Percentiles rank a stretch among this genome's conserved stretches.
phyloP scores from a whole-genome alignment of 768 basidiomycete species.

The Cyclocybe aegerita region DNA sequence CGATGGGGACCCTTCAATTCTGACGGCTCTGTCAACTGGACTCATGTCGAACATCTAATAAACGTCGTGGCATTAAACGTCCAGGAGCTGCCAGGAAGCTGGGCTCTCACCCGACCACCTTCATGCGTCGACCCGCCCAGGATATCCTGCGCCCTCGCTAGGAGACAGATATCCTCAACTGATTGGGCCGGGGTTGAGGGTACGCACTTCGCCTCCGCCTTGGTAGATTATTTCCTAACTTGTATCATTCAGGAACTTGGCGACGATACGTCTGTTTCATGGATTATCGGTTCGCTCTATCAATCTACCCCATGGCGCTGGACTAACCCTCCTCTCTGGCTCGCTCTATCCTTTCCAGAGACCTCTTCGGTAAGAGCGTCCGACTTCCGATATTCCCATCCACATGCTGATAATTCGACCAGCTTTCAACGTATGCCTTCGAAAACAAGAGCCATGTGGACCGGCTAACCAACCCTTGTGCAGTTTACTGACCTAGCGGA shows the following conservation, averaged over 20 bases:
- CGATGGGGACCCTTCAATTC: constrained; percentile 60
- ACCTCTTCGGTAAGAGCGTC: constrained; percentile 40
- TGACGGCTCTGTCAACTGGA: constrained; percentile 54
- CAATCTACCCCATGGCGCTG: too few relatives aligned
- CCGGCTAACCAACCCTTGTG: neutral
- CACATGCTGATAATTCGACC: neutral
- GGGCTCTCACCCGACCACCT: constrained; percentile 42
- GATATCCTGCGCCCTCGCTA: constrained; percentile 52
- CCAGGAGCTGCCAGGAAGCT: constrained; percentile 38
- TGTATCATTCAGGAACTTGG: constrained; percentile 52
- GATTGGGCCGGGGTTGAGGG: constrained; percentile 81
- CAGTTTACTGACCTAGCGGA: constrained; percentile 34
- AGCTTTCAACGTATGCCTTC: constrained; percentile 47
- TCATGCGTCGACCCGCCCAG: constrained; percentile 50
- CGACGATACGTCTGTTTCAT: constrained; percentile 72
- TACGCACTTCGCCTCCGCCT: constrained; percentile 10
- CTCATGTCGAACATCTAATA: constrained; percentile 59
- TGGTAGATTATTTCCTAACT: constrained; percentile 1
- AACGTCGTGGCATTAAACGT: constrained; percentile 55
- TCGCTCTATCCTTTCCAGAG: constrained; percentile 20
- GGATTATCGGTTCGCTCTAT: constrained; percentile 61
- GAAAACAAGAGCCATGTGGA: too few relatives aligned
- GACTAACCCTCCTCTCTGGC: neutral
- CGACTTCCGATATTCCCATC: too few relatives aligned
- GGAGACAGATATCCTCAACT: constrained; percentile 18